Evolutionary conservation across 768 basidiomycete genomes (phyloP).

Genomic region (Vararia minispora): DNA sequence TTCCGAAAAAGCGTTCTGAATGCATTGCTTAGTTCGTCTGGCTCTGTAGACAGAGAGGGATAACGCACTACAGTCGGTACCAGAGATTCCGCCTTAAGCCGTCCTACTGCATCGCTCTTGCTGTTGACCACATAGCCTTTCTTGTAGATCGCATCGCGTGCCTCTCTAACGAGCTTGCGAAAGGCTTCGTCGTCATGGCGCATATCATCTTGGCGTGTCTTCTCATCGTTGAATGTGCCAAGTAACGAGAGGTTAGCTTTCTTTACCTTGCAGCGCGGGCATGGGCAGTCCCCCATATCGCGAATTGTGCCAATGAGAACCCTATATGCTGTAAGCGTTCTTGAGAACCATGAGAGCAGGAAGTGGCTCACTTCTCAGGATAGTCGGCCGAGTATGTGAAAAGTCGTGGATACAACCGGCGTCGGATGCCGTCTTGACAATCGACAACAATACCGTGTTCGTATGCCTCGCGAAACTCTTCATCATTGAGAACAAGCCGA

Average conservation of each 20-base stretch:
- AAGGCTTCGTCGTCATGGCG: slow-evolving; percentile 11
- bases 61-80: slow-evolving; percentile 21
- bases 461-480: slow-evolving; percentile 15
- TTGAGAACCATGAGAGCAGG: neutral
- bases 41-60: neutral
- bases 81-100: slow-evolving; percentile 19
- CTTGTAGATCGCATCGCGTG: slow-evolving; percentile 20
- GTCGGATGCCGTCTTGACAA: slow-evolving; percentile 15
- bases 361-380: slow-evolving; percentile 18
- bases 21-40: neutral
- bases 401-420: slow-evolving; percentile 15
- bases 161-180: slow-evolving; percentile 7
- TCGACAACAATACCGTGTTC: slow-evolving; percentile 13
- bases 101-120: slow-evolving; percentile 17
- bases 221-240: slow-evolving; percentile 14
- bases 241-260: slow-evolving; percentile 14
- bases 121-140: slow-evolving; percentile 18
- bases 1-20: slow-evolving; percentile 26
- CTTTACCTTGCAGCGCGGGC: slow-evolving; percentile 19
- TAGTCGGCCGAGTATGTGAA: slow-evolving; percentile 21
- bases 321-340: slow-evolving; percentile 2
- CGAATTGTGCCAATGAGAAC: slow-evolving; percentile 18
- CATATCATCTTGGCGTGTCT: neutral
- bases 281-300: slow-evolving; percentile 19
- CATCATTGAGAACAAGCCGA: slow-evolving; percentile 13